Conservation (phyloP, 352 stramenopile genomes). For the Phytophthora uliginosa region DNA sequence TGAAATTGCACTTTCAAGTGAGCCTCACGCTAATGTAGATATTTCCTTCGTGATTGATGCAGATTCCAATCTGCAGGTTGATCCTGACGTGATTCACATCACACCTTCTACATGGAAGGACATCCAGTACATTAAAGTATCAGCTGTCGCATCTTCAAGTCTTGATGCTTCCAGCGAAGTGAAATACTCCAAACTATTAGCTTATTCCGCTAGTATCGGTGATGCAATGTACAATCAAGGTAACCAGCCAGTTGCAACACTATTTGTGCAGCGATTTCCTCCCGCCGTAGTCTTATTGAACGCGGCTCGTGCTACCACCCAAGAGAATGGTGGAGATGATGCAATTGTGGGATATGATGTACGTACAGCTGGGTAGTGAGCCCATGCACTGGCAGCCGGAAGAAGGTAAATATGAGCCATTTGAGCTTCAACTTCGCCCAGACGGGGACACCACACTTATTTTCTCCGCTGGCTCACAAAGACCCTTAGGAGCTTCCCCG, state of each 20-base stretch:
- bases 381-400: conserved; percentile 74
- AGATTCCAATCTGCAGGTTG: conserved; percentile 35
- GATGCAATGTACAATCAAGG: conserved; percentile 56
- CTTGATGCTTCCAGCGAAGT: conserved; percentile 20
- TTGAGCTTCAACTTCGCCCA: conserved; percentile 42
- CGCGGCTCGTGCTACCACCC: conserved; percentile 35
- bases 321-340: conserved; percentile 52
- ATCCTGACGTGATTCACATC: conserved; percentile 45
- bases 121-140: conserved; percentile 34
- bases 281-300: conserved; percentile 49
- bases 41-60: conserved; percentile 41
- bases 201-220: conserved; percentile 36
- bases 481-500: conserved; percentile 12
- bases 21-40: conserved; percentile 50
- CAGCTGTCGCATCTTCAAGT: conserved; percentile 11
- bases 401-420: conserved; percentile 42
- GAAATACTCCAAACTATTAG: conserved; percentile 35
- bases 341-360: conserved; percentile 46
- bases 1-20: conserved; percentile 43
- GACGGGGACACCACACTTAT: conserved; percentile 60
- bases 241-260: conserved; percentile 15
- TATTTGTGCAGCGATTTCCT: conserved; percentile 62
- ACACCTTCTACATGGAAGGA: conserved; percentile 40
- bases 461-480: conserved; percentile 29
- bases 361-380: conserved; percentile 52